These are phyloP conservation scores for Fusarium begoniae DNA, from an alignment of 2,329 filamentous ascomycete species.

Conservation along the genomic window DNA sequence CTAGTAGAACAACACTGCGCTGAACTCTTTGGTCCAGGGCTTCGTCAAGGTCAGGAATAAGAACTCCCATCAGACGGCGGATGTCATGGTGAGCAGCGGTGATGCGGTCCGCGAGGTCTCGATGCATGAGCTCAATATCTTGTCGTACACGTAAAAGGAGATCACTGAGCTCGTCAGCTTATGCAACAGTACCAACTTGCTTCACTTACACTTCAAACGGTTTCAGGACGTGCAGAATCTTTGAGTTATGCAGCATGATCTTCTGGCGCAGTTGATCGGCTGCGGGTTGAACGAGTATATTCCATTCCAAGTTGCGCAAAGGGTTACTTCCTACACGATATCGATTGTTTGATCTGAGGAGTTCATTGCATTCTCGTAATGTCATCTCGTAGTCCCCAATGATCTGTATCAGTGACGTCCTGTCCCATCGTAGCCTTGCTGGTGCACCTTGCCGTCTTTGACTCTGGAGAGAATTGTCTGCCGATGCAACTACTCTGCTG, in stretches of 20 bases:
- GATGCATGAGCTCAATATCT: slow-evolving; percentile 43
- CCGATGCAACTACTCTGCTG: slow-evolving; percentile 41
- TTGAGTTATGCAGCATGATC: slow-evolving; percentile 48
- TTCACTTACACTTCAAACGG: slow-evolving; percentile 49
- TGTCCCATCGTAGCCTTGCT: slow-evolving; percentile 37
- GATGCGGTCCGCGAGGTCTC: slow-evolving; percentile 38
- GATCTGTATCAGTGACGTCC: slow-evolving; percentile 36
- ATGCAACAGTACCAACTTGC: background rate
- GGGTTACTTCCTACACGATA: slow-evolving; percentile 41
- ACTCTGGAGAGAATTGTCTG: slow-evolving; percentile 40
- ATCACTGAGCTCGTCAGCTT: slow-evolving; percentile 39
- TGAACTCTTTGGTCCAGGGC: slow-evolving; percentile 36
- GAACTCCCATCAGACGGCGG: slow-evolving; percentile 38
- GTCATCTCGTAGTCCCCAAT: slow-evolving; percentile 47
- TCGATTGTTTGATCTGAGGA: slow-evolving; percentile 44
- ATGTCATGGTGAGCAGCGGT: slow-evolving; percentile 36
- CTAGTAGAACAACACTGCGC: slow-evolving; percentile 11
- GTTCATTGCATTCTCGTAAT: slow-evolving; percentile 44
- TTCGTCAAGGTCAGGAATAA: slow-evolving; percentile 40
- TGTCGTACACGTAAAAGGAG: slow-evolving; percentile 43
- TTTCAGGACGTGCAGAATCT: slow-evolving; percentile 46
- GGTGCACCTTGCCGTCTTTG: slow-evolving; percentile 37
- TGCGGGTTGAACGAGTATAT: slow-evolving; percentile 46
- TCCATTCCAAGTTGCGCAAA: slow-evolving; percentile 49
- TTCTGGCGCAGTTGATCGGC: slow-evolving; percentile 46